Conservation (phyloP, 768 basidiomycete species). For the Russula lepida region DNA sequence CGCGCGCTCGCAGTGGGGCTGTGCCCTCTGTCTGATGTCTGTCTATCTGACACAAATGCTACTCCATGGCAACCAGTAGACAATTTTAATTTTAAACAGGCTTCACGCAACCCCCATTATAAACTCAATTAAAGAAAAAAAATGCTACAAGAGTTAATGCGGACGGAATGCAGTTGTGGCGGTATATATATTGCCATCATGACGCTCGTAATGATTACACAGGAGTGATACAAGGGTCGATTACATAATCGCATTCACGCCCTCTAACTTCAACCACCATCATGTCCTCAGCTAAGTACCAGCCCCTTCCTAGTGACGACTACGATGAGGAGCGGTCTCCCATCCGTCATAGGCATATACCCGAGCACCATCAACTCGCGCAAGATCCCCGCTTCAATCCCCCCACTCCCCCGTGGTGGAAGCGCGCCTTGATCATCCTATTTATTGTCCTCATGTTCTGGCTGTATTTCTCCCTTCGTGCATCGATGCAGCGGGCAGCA, state of each 20-base stretch:
- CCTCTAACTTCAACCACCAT: background rate
- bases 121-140: background rate
- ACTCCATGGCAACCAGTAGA: background rate
- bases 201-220: background rate
- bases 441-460: slow-evolving; percentile 36
- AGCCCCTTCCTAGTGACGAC: slow-evolving; percentile 19
- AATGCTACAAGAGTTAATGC: background rate
- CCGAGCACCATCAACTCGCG: slow-evolving; percentile 11
- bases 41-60: too few species aligned
- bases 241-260: slow-evolving; percentile 2
- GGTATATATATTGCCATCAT: too few species aligned
- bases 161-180: too few species aligned
- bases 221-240: background rate
- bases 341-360: background rate
- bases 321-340: background rate
- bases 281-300: slow-evolving; percentile 17
- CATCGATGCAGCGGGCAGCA: slow-evolving; percentile 2
- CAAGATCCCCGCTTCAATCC: slow-evolving; percentile 42
- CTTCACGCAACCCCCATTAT: background rate
- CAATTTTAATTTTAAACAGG: background rate
- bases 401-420: slow-evolving; percentile 44
- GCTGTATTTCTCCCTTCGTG: slow-evolving; percentile 29
- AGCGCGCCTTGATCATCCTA: slow-evolving; percentile 39
- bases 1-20: background rate
- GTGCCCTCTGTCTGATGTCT: too few species aligned